Conservation (phyloP, 2,329 filamentous ascomycete species). For the Fusarium sp. region DNA sequence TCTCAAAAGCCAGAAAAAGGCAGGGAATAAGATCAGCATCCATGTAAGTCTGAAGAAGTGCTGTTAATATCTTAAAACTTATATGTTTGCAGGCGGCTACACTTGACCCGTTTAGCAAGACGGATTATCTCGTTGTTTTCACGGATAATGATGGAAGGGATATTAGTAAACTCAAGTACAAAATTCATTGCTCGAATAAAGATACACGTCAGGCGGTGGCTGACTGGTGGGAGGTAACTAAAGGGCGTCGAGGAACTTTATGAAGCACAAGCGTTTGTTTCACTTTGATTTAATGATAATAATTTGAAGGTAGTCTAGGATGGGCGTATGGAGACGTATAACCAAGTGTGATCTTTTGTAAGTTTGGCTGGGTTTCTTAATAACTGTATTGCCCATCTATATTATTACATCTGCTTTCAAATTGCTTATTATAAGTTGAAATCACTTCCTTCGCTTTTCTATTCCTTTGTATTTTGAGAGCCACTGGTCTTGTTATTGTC, state of each 20-base stretch:
- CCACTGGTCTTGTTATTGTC: no score
- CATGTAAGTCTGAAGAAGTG: neutral
- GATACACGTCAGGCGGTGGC: neutral
- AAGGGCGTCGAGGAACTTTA: neutral
- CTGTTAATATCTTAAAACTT: neutral
- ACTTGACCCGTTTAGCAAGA: neutral
- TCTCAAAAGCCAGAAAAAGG: neutral
- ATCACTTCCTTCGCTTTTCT: no score
- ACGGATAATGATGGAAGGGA: neutral
- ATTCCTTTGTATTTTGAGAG: no score
- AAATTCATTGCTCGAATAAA: neutral
- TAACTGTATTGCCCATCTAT: no score
- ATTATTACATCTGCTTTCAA: no score
- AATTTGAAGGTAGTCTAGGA: no score
- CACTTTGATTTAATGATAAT: no score
- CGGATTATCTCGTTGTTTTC: neutral
- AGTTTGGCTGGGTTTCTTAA: no score
- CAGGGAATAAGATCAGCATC: neutral
- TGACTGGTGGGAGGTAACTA: neutral
- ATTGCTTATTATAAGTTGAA: no score
- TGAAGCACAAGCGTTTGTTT: no score
- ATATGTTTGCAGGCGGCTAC: neutral
- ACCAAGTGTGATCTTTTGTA: no score
- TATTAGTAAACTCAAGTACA: neutral
- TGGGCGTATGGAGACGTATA: no score